These are phyloP conservation scores for Pseudopithomyces chartarum DNA, from an alignment of 2,329 filamentous ascomycete genomes.

Conservation along the genomic window DNA sequence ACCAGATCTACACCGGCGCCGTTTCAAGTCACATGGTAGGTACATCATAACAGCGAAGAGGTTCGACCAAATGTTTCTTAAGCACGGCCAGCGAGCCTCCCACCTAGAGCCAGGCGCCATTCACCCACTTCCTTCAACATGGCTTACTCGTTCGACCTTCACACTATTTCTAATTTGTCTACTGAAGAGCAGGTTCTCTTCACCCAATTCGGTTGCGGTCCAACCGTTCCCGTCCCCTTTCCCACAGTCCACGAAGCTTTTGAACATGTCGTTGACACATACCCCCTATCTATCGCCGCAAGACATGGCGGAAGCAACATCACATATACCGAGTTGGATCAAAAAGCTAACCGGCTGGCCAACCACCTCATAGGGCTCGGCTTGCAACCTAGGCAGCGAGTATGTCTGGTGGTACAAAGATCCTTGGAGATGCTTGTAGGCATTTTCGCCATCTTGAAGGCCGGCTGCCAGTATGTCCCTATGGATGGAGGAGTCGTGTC, in stretches of 20 bases:
- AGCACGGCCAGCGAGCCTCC: background rate
- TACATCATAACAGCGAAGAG: background rate
- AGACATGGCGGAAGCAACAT: slow-evolving; percentile 24
- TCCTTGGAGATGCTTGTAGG: slow-evolving; percentile 63
- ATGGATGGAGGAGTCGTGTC: slow-evolving; percentile 57
- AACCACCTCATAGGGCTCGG: slow-evolving; percentile 37
- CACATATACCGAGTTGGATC: slow-evolving; percentile 37
- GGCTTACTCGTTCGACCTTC: slow-evolving; percentile 15
- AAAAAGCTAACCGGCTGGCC: slow-evolving; percentile 36
- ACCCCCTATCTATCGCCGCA: slow-evolving; percentile 30
- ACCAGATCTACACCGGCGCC: background rate
- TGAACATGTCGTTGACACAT: slow-evolving; percentile 29
- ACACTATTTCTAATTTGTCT: slow-evolving; percentile 20
- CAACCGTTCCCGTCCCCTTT: slow-evolving; percentile 19
- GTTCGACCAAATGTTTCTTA: background rate
- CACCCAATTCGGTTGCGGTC: slow-evolving; percentile 30
- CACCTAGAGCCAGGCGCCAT: background rate
- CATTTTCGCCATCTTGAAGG: slow-evolving; percentile 61
- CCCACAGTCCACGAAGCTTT: slow-evolving; percentile 33
- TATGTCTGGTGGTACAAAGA: slow-evolving; percentile 62
- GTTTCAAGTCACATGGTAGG: background rate
- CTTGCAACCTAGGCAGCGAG: slow-evolving; percentile 47
- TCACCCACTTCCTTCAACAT: slow-evolving; percentile 7
- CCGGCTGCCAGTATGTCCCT: slow-evolving; percentile 64
- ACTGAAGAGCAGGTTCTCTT: slow-evolving; percentile 25